A percentile compares a stretch with the other conserved stretches of the same genome.
Conservation (phyloP, 176 grass and related monocot genomes). For the Poa pratensis region DNA sequence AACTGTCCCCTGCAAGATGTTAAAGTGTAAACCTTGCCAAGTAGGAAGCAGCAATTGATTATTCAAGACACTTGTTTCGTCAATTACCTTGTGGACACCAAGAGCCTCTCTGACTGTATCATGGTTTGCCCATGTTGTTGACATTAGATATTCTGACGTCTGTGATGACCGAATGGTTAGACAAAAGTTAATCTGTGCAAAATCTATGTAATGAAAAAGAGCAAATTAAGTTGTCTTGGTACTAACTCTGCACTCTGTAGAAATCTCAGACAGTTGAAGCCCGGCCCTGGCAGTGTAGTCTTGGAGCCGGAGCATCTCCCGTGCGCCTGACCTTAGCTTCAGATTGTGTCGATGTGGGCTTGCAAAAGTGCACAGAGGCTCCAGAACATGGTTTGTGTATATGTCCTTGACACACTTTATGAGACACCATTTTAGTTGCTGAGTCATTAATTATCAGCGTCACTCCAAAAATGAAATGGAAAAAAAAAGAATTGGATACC, state of each 20-base stretch:
- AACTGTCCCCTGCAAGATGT: constrained; percentile 41
- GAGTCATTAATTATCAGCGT: constrained; percentile 16
- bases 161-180: constrained; percentile 8
- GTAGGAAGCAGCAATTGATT: constrained; percentile 2
- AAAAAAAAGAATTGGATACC: constrained; percentile 44
- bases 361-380: constrained; percentile 47
- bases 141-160: constrained; percentile 54
- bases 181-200: neutral
- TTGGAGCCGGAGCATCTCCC: constrained; percentile 38
- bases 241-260: constrained; percentile 48
- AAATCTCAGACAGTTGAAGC: constrained; percentile 46
- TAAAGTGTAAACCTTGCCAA: neutral
- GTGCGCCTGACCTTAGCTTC: constrained; percentile 11
- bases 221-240: neutral
- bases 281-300: constrained; percentile 11
- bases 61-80: neutral
- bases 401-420: constrained; percentile 49
- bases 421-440: neutral
- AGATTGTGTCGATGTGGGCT: constrained; percentile 14
- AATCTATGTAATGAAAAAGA: neutral
- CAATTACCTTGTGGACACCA: constrained; percentile 55
- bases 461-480: constrained; percentile 43
- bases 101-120: constrained; percentile 59
- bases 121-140: constrained; percentile 61
- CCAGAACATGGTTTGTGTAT: constrained; percentile 42